phyloP scores from a whole-genome alignment of 345 rosid genomes.

The Citrus australasica region DNA sequence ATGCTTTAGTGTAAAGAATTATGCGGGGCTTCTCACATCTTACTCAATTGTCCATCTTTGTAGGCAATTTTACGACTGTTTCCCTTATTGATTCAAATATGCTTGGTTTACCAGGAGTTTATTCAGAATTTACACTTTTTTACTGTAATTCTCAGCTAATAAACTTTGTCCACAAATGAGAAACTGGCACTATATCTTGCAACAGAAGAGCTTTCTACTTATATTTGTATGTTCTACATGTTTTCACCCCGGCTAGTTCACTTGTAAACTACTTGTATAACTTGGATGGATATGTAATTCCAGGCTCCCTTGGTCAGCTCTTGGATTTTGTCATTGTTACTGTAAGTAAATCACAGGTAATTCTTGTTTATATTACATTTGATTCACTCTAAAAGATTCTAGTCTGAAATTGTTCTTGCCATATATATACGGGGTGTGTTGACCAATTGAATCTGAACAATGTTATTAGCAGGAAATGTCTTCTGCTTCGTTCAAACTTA shows the following conservation, averaged over 20 bases:
- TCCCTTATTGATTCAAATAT: constrained; percentile 22
- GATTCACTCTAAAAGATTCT: not conserved
- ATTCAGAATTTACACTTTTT: constrained; percentile 15
- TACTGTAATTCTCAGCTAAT: constrained; percentile 17
- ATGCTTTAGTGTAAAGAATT: constrained; percentile 46
- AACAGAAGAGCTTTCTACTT: constrained; percentile 5
- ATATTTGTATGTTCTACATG: not conserved
- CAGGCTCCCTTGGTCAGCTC: not conserved
- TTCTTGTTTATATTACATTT: not conserved
- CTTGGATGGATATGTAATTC: not conserved
- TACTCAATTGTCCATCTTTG: constrained; percentile 18
- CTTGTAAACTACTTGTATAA: not conserved
- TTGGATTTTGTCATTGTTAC: not conserved
- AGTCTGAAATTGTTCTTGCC: not conserved
- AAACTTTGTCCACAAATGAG: constrained; percentile 25
- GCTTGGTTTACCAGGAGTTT: constrained; percentile 21
- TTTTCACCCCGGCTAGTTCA: not conserved
- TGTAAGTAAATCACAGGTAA: not conserved
- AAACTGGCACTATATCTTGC: constrained; percentile 14
- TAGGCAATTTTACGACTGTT: constrained; percentile 20
- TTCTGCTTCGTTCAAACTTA: not conserved
- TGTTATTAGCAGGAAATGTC: not conserved
- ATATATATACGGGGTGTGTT: not conserved
- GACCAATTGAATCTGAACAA: not conserved
- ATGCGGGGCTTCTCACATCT: not conserved